Percentiles rank a stretch among this genome's conserved stretches.
Evolutionary conservation across 352 stramenopile species (phyloP).

Genomic region (Globisporangium mamillatum): DNA sequence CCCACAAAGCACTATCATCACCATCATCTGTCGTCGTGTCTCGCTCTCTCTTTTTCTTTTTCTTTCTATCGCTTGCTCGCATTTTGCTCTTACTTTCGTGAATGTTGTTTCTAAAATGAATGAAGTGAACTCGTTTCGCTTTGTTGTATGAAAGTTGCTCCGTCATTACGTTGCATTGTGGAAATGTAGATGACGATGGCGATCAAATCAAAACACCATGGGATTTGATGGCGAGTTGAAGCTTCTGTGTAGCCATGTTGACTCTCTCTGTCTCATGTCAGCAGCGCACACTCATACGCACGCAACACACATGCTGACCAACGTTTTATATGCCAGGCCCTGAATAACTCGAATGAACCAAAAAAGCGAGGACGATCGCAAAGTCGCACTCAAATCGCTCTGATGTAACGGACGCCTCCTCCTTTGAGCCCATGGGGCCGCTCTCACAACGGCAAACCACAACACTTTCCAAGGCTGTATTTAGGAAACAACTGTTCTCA

Average conservation of each 20-base stretch:
- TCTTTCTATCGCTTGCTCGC: slow-evolving; percentile 10
- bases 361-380: neutral
- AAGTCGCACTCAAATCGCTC: neutral
- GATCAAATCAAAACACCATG: neutral
- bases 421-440: neutral
- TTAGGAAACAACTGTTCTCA: neutral
- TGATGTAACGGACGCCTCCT: neutral
- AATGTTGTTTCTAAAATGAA: slow-evolving; percentile 7
- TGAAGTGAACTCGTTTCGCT: slow-evolving; percentile 8
- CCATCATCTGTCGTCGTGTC: slow-evolving; percentile 1
- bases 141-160: neutral
- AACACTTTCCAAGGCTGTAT: neutral
- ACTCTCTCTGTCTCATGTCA: neutral
- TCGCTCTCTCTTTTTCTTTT: neutral
- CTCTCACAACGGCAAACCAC: neutral
- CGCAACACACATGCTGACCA: neutral
- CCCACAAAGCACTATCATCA: neutral
- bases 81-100: slow-evolving; percentile 13
- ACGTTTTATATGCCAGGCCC: neutral
- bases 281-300: neutral
- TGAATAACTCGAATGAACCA: neutral
- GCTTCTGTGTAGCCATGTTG: neutral
- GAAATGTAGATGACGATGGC: neutral
- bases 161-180: neutral
- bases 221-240: slow-evolving; percentile 3